phyloP scores from a whole-genome alignment of 129 eudicot genomes.

The Lactuca sativa region DNA sequence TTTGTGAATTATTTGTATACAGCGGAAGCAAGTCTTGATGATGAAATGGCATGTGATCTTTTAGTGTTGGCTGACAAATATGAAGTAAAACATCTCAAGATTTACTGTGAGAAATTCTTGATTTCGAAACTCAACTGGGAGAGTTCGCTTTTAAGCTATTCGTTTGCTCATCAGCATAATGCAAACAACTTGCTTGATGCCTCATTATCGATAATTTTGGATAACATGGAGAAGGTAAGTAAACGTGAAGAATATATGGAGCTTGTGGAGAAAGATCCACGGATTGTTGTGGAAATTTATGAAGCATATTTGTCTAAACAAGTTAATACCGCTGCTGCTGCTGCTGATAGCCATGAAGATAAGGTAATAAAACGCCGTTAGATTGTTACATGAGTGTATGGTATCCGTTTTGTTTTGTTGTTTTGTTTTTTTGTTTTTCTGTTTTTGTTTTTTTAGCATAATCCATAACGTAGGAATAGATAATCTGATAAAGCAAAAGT shows the following conservation, averaged over 20 bases:
- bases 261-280: constrained; percentile 89
- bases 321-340: constrained; percentile 76
- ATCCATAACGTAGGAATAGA: no score
- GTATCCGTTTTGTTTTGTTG: neutral
- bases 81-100: constrained; percentile 84
- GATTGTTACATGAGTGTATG: constrained; percentile 5
- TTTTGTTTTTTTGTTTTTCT: neutral
- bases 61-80: constrained; percentile 83
- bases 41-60: constrained; percentile 80
- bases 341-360: constrained; percentile 12
- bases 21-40: constrained; percentile 89
- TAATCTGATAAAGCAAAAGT: no score
- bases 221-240: constrained; percentile 76
- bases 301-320: constrained; percentile 84
- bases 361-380: constrained; percentile 18
- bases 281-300: constrained; percentile 75
- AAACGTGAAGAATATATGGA: constrained; percentile 76
- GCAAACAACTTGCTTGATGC: constrained; percentile 77
- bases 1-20: constrained; percentile 85
- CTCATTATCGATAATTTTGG: constrained; percentile 65
- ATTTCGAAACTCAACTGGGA: constrained; percentile 84
- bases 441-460: neutral
- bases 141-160: constrained; percentile 65
- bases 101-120: constrained; percentile 80
- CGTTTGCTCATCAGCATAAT: constrained; percentile 85